phyloP scores from a whole-genome alignment of 495 filamentous ascomycete species.

The Coniosporium apollinis region DNA sequence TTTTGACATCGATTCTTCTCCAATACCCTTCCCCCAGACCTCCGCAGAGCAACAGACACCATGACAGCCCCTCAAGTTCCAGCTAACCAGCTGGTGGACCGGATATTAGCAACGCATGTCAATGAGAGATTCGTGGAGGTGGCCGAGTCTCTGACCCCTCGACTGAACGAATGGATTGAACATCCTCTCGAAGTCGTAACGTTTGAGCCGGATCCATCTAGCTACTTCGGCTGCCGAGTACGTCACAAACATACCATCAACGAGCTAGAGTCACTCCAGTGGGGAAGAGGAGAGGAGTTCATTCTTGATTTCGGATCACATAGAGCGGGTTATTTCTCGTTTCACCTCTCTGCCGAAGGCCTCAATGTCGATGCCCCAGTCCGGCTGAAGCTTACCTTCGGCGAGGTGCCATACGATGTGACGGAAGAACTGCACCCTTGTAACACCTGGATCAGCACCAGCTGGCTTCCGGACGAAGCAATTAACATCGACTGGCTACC shows the following conservation, averaged over 20 bases:
- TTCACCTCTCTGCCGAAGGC: conserved; percentile 14
- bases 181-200: conserved; percentile 10
- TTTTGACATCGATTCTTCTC: neutral
- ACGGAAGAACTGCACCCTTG: conserved; percentile 10
- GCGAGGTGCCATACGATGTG: conserved; percentile 17
- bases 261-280: conserved; percentile 7
- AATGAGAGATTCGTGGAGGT: neutral
- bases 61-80: neutral
- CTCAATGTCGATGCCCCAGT: conserved; percentile 18
- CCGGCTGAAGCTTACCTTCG: conserved; percentile 15
- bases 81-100: neutral
- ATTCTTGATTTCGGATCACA: conserved; percentile 19
- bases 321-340: conserved; percentile 17
- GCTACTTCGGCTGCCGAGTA: conserved; percentile 13
- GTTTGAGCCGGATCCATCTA: conserved; percentile 8
- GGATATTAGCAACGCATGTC: neutral
- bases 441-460: conserved; percentile 18
- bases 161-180: conserved; percentile 12
- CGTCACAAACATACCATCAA: conserved; percentile 10
- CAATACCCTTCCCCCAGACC: neutral
- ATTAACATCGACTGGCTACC: too few relatives aligned
- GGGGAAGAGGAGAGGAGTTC: conserved; percentile 14
- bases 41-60: neutral
- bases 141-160: neutral
- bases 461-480: too few relatives aligned